Percentiles rank a stretch among this genome's conserved stretches.
Evolutionary conservation across 225 moss, liverwort and hornwort species (phyloP).

Genomic region (Thuidium tamariscinum): DNA sequence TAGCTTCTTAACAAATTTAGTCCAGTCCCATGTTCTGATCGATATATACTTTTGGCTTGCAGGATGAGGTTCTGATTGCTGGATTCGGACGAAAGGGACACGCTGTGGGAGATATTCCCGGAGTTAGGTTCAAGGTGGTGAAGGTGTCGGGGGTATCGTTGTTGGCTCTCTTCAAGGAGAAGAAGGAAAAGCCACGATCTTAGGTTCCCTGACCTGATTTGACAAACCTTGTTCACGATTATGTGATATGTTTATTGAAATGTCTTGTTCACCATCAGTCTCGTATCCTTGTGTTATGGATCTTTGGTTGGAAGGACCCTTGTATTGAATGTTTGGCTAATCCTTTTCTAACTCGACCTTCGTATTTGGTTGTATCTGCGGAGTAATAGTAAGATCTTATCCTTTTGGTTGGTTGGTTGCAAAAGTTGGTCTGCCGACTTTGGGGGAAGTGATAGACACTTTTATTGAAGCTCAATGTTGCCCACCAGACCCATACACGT

Average conservation of each 20-base stretch:
- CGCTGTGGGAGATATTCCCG: constrained; percentile 92
- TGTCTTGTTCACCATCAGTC: constrained; percentile 1
- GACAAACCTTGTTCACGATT: background rate
- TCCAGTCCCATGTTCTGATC: background rate
- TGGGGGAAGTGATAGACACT: background rate
- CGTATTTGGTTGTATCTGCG: background rate
- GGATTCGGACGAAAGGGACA: constrained; percentile 91
- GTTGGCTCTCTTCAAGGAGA: constrained; percentile 88
- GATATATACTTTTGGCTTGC: background rate
- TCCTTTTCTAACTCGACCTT: background rate
- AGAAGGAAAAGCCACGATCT: constrained; percentile 92
- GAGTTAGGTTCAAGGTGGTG: constrained; percentile 87
- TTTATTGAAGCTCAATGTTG: background rate
- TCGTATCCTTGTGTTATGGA: background rate
- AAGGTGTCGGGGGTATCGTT: constrained; percentile 82
- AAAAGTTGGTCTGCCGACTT: background rate
- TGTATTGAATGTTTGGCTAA: background rate
- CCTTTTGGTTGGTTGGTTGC: background rate
- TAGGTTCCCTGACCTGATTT: constrained; percentile 15
- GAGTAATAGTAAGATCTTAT: background rate
- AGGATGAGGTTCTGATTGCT: constrained; percentile 90
- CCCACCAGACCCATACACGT: background rate
- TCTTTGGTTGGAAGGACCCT: background rate
- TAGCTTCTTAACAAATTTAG: too few relatives aligned
- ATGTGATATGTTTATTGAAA: constrained; percentile 1